Base-by-base conservation (phyloP, 352 stramenopile species). In the Phytopythium montanum region DNA sequence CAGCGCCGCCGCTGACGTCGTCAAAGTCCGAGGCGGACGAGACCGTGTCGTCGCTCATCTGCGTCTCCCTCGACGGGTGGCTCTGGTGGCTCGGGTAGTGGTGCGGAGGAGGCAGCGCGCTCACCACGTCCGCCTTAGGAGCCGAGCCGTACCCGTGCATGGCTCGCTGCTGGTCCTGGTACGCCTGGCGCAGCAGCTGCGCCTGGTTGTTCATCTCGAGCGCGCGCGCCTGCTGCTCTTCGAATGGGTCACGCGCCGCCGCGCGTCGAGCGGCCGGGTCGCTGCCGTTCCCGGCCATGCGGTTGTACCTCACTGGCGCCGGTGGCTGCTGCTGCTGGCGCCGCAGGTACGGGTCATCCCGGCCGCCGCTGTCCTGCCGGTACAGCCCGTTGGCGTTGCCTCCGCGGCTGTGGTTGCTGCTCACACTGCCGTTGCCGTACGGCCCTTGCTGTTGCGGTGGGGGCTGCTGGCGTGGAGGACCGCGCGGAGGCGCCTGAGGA, bases 1-100 rank as follows among this genome's bases (percentile, higher is more conserved):
- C 65, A 8, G 44, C 56, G 6, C 57, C 42, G 39, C 38, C 38
- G 16, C 38, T 44, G 14, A 63, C 66, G 23, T 65, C 45, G 50
- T 67, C 60, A 3, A 67, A 67, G n/a, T 66, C 62, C 45, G 61
- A 67, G 2, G 65, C 67, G 2, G 65, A 64, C 54, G 65, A 69
- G 23, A 44, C 61, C 6, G 69, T 82, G 46, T 68, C 70, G 13
- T 74, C 61, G 48, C 69, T 81, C 39, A 50, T 45, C 31, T 56
- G 50, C 14, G 50, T 56, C 28, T 56, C 50, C 8, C 50, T 33
- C 13, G 29, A 34, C n/a, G 50, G 50, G 19, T 61, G 57, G 21
- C 69, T 60, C 33, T 19, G 19, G n/a, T 68, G 56, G 8, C 58
- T 28, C 8, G 18, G n/a, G 14, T 19, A 18, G n/a, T 68, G 56